Evolutionary conservation across 306 rosid genomes (phyloP).

Genomic region (Lupinus albus): DNA sequence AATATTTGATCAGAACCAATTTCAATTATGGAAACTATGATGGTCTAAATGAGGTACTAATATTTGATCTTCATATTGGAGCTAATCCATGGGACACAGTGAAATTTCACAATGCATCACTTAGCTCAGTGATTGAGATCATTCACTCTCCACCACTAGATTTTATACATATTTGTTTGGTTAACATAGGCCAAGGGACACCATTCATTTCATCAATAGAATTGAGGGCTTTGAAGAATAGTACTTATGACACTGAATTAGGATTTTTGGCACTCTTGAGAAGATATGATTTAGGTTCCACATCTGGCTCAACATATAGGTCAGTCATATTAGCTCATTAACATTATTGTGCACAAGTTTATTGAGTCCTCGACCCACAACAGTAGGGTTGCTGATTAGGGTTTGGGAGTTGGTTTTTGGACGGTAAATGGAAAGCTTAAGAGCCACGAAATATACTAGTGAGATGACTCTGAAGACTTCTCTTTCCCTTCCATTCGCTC

Average conservation of each 20-base stretch:
- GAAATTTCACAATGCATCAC: conserved; percentile 13
- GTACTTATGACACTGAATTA: conserved; percentile 13
- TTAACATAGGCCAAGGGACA: conserved; percentile 40
- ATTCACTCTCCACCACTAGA: conserved; percentile 44
- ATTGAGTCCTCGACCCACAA: no score
- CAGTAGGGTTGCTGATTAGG: no score
- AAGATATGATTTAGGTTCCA: conserved; percentile 43
- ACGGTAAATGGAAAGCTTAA: no score
- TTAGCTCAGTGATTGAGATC: conserved; percentile 31
- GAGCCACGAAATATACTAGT: no score
- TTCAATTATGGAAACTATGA: conserved; percentile 62
- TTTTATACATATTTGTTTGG: conserved; percentile 46
- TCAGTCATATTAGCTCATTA: conserved; percentile 4
- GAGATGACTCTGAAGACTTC: no score
- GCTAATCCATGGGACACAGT: conserved; percentile 48
- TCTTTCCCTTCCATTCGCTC: no score
- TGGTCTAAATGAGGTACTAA: conserved; percentile 30
- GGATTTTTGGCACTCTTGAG: background rate
- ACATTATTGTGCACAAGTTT: background rate
- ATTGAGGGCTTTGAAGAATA: conserved; percentile 40
- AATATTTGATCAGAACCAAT: conserved; percentile 45
- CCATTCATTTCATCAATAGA: conserved; percentile 52
- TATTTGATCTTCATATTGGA: conserved; percentile 57
- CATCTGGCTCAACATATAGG: conserved; percentile 18
- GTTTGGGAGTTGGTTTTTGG: no score